Base-by-base conservation (phyloP, 345 rosid species). In the Populus ilicifolia region DNA sequence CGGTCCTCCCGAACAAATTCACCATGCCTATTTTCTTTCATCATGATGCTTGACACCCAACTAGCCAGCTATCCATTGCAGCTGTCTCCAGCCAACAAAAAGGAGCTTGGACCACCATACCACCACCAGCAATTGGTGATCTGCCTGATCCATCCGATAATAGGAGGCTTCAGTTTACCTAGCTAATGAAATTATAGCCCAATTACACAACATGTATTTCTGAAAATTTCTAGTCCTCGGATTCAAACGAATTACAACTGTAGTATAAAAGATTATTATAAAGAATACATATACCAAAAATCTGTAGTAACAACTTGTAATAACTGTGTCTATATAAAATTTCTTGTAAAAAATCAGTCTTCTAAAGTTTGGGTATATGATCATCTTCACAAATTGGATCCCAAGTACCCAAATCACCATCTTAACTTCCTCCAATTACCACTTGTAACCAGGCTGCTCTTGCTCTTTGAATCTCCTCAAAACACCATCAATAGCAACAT, bases 401-500 rank as follows among this genome's bases (percentile, higher is more conserved):
- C 63, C 63, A 59, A 3, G 29, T n/a, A 10, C 63, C 63, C 63
- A 59, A n/a, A n/a, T 59, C 63, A 59, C 29, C 29, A 59, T 59
- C 50, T 72, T 10, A 7, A 8, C 12, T 0, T 67, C 64, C 35
- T 43, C 68, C 23, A 6, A 66, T 63, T 25, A 74, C 98, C 98
- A 94, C 84, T 88, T 96, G 80, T 80, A 91, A 41, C 86, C 88
- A 77, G 83, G 87, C 67, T 84, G 78, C 36, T 84, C 88, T 74
- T 94, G 98, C 82, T 92, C 94, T 78, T 87, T 89, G 80, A 91
- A 85, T 81, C 99, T 91, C 81, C 87, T 79, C 71, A 94, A 80
- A 1, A 94, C 94, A 6, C 92, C 97, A 77, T 94, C 98, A n/a
- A 96, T 43, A 16, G 98, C 98, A 33, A 93, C 85, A 81, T 96